Evolutionary conservation across 78 protist species (phyloP).

Genomic region (Neovahlkampfia damariscottae): DNA sequence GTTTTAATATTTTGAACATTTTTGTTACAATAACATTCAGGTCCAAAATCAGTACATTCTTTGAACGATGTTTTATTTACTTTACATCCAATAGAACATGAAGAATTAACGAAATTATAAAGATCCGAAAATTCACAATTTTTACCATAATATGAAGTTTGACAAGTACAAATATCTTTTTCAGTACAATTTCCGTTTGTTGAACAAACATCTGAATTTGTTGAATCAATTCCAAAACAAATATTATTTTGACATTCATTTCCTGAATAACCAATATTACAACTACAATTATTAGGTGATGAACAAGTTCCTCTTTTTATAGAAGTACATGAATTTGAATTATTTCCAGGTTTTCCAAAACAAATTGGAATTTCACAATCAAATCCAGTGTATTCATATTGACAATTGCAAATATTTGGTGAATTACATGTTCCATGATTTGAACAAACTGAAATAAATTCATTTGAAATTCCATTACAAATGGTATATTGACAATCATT

Average conservation of each 20-base stretch:
- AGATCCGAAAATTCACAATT: background rate
- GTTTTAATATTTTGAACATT: no score
- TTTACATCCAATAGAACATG: no score
- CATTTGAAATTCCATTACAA: no score
- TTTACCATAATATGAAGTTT: background rate
- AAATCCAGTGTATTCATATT: background rate
- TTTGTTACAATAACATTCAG: no score
- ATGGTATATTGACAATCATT: background rate
- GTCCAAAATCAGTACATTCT: no score
- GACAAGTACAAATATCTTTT: background rate
- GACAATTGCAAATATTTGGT: background rate
- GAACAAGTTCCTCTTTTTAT: background rate
- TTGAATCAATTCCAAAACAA: slow-evolving; percentile 4
- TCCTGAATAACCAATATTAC: background rate
- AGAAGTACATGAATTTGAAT: background rate
- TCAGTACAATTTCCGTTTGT: background rate
- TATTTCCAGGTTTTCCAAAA: background rate
- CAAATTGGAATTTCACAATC: background rate
- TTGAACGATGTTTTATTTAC: no score
- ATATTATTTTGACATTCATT: background rate
- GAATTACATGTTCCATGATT: background rate
- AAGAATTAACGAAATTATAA: no score
- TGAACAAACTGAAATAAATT: background rate
- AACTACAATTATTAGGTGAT: background rate
- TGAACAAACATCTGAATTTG: background rate